Percentiles rank a stretch among this genome's conserved stretches.
Evolutionary conservation across 1,284 basidiomycete species (phyloP).

Genomic region (Moesziomyces parantarcticus): DNA sequence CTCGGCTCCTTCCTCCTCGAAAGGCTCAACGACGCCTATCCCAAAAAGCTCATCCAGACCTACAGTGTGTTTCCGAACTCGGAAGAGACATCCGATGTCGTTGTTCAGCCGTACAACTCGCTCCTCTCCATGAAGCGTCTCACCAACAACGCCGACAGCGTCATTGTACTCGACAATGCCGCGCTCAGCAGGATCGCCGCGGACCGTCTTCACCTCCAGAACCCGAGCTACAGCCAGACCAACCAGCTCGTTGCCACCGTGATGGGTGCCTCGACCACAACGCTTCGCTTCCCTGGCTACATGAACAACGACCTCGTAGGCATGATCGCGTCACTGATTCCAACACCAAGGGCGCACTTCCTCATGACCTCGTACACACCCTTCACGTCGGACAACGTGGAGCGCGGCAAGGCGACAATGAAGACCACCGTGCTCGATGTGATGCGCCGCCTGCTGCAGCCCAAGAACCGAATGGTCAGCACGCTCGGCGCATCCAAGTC

Average conservation of each 20-base stretch:
- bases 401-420: conserved; percentile 66
- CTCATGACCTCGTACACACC: conserved; percentile 99
- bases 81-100: conserved; percentile 66
- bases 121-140: conserved; percentile 93
- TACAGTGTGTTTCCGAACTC: conserved; percentile 97
- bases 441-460: conserved; percentile 95
- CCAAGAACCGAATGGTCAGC: conserved; percentile 99
- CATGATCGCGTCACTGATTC: conserved; percentile 95
- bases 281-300: conserved; percentile 95
- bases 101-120: conserved; percentile 95
- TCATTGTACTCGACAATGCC: conserved; percentile 96
- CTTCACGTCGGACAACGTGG: conserved; percentile 83
- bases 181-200: conserved; percentile 90
- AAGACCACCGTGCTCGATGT: conserved; percentile 81
- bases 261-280: conserved; percentile 88
- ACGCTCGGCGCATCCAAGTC: conserved; percentile 71
- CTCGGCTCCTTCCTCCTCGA: conserved; percentile 97
- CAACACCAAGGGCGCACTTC: conserved; percentile 98
- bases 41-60: conserved; percentile 98
- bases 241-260: conserved; percentile 67
- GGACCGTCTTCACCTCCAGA: conserved; percentile 88
- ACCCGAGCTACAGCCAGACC: conserved; percentile 82
- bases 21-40: conserved; percentile 95
- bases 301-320: conserved; percentile 98
- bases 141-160: conserved; percentile 95